Conservation (phyloP, 2,329 filamentous ascomycete species). For the Phoma sp. region DNA sequence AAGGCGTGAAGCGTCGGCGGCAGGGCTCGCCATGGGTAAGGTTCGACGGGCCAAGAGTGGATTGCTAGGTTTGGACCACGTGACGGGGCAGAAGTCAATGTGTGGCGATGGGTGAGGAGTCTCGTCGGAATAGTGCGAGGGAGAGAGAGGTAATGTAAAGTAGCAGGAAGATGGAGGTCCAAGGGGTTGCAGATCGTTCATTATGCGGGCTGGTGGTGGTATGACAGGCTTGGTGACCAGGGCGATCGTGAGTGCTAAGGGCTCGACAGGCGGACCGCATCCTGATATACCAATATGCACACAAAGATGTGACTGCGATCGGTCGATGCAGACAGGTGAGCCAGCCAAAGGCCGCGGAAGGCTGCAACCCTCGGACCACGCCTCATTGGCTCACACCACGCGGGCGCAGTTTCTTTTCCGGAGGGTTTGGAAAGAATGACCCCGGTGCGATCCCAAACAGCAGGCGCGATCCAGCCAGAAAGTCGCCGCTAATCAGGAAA, state of each 20-base stretch:
- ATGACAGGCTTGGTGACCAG: constrained; percentile 10
- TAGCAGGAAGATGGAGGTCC: constrained; percentile 35
- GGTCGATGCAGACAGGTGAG: constrained; percentile 5
- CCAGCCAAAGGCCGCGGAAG: constrained; percentile 4
- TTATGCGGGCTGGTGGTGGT: constrained; percentile 22
- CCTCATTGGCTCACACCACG: constrained; percentile 9
- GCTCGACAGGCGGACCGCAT: constrained; percentile 2
- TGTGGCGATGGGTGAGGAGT: constrained; percentile 35
- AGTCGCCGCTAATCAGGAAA: constrained; percentile 3
- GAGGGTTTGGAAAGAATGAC: constrained; percentile 1
- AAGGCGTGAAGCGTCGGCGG: constrained; percentile 41
- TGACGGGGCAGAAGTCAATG: constrained; percentile 32
- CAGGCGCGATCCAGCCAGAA: constrained; percentile 2
- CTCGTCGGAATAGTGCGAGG: constrained; percentile 41
- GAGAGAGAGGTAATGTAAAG: constrained; percentile 39
- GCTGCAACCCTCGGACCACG: neutral
- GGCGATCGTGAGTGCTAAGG: constrained; percentile 4
- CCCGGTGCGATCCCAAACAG: constrained; percentile 1
- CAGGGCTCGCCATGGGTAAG: constrained; percentile 31
- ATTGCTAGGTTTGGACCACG: constrained; percentile 39
- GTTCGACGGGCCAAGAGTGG: constrained; percentile 45
- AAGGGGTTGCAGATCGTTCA: constrained; percentile 15
- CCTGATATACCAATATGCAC: constrained; percentile 8
- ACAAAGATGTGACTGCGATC: neutral
- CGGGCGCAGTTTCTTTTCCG: constrained; percentile 7